Percentiles rank a stretch among this genome's conserved stretches.
Conservation (phyloP, 2,329 filamentous ascomycete genomes). For the Scedosporium dehoogii region DNA sequence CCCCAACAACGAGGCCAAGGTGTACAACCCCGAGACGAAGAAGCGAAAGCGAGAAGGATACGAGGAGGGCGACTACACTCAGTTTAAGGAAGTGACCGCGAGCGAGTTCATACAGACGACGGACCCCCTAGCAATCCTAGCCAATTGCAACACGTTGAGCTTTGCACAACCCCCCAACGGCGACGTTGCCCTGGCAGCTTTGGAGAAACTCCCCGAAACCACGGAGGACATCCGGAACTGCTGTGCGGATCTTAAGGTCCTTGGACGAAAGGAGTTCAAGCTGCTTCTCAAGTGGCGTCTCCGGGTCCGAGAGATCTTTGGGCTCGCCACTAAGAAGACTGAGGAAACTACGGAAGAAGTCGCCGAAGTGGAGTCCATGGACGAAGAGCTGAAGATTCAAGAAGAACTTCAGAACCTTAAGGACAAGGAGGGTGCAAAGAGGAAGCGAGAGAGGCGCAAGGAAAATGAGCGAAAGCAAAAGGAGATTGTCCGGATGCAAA, state of each 20-base stretch:
- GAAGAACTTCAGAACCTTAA: constrained; percentile 76
- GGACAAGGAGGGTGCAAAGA: constrained; percentile 66
- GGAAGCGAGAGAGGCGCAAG: constrained; percentile 72
- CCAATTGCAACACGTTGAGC: constrained; percentile 70
- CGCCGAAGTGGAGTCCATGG: constrained; percentile 78
- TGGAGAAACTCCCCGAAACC: constrained; percentile 79
- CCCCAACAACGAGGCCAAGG: constrained; percentile 94
- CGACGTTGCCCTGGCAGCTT: constrained; percentile 76
- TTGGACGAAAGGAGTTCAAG: constrained; percentile 93
- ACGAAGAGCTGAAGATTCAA: constrained; percentile 85
- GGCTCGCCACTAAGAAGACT: constrained; percentile 67
- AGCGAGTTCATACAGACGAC: constrained; percentile 90
- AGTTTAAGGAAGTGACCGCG: constrained; percentile 80
- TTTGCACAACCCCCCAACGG: constrained; percentile 73
- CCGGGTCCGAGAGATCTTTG: constrained; percentile 82
- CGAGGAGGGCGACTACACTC: constrained; percentile 87
- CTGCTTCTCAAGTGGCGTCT: constrained; percentile 81
- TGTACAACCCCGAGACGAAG: constrained; percentile 95
- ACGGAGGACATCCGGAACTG: constrained; percentile 70
- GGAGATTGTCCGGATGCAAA: constrained; percentile 91
- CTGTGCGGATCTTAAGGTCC: constrained; percentile 76
- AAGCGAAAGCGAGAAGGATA: constrained; percentile 97
- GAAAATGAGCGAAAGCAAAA: constrained; percentile 93
- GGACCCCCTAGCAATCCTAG: constrained; percentile 88
- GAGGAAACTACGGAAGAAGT: constrained; percentile 58